Evolutionary conservation across 768 basidiomycete genomes (phyloP), one percentile per base, ranked within the genome.

Genomic region (Neoboletus brunneissimus): DNA sequence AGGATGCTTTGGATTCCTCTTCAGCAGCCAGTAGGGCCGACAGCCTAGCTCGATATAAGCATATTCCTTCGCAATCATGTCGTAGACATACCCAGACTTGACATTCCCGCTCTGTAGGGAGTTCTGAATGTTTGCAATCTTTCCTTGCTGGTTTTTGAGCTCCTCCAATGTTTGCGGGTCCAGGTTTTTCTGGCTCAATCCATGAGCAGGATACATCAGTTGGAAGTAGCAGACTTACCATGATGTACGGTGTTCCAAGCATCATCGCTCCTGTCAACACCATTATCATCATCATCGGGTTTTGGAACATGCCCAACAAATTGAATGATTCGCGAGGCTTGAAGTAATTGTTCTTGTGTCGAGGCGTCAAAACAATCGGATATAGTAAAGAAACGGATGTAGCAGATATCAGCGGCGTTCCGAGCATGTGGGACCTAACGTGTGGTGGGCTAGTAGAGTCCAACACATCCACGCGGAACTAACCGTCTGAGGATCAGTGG

Each of bases 261-360:
- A 88, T 80, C 81, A 90, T 81, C 48, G 72, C 75, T 37, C 80
- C 89, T 44, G 80, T 86, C 60, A 80, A 71, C 31, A 83, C 77
- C 84, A 89, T 88, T 69, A 91, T 79, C 55, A 93, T 72, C 79
- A 89, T 88, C 90, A 93, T 91, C 8, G 90, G 90, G 66, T 84
- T 93, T 55, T 86, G 82, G 64, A 93, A 76, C 87, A 93, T 91
- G 51, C 76, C 82, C 54, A 87, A 53, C 23, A 90, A 59, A 69
- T 87, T 87, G 78, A 93, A 93, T 18, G 84, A 82, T 68, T 91
- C 81, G 32, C 69, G 81, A 25, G 87, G 84, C 29, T 84, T 75
- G 67, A 88, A 91, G 69, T 87, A 93, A 48, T 65, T 74, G 64
- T 83, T 77, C 67, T 78, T 83, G 54, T 78, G 75, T 53, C 80